Evolutionary conservation across 1,284 basidiomycete species (phyloP).

Genomic region (Fistulinella cinereoalba): DNA sequence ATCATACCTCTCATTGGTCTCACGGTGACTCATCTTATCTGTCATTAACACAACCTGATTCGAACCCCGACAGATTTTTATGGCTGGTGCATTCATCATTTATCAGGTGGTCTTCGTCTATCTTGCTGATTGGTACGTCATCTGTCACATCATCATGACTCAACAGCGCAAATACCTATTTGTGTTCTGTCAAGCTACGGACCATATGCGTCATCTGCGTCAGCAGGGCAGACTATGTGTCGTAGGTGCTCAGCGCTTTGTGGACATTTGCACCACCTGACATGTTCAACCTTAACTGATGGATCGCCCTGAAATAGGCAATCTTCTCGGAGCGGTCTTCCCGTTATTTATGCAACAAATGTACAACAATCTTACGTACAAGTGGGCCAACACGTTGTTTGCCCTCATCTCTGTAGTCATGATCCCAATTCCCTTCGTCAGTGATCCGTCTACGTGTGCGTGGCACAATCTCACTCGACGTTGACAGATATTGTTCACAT

Average conservation of each 20-base stretch:
- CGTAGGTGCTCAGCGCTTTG: constrained; percentile 39
- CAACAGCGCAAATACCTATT: constrained; percentile 1
- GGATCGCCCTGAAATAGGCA: constrained; percentile 40
- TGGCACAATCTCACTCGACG: not conserved
- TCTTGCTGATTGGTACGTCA: constrained; percentile 64
- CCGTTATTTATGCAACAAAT: constrained; percentile 66
- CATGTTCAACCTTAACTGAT: constrained; percentile 13
- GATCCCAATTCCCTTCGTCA: constrained; percentile 65
- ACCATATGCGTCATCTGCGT: constrained; percentile 71
- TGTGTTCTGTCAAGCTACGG: constrained; percentile 49
- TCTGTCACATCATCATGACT: not conserved
- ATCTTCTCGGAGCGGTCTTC: constrained; percentile 56
- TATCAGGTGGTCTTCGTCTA: constrained; percentile 70
- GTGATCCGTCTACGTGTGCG: constrained; percentile 20
- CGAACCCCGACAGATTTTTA: constrained; percentile 42
- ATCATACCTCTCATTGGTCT: constrained; percentile 45
- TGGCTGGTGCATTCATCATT: constrained; percentile 56
- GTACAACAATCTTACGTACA: constrained; percentile 58
- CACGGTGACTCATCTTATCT: constrained; percentile 31
- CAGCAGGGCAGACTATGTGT: constrained; percentile 74
- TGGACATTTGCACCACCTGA: constrained; percentile 5
- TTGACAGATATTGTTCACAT: constrained; percentile 53
- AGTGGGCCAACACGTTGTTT: constrained; percentile 72
- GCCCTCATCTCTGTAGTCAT: constrained; percentile 58
- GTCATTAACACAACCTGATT: not conserved